phyloP scores from a whole-genome alignment of 306 rosid species.

The Glycine soja region DNA sequence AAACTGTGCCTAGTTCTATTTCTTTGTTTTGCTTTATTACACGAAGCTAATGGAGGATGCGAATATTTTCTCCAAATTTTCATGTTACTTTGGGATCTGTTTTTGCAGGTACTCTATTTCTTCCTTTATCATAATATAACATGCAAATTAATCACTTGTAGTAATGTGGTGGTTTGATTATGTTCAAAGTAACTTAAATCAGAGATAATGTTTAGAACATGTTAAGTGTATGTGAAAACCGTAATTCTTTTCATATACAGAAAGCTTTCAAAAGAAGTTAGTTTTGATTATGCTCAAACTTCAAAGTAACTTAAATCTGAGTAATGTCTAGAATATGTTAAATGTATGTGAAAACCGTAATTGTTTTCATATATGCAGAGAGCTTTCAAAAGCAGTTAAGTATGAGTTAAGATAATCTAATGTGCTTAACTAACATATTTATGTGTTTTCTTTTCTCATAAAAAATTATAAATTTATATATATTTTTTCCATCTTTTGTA shows the following conservation, averaged over 20 bases:
- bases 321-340: constrained; percentile 17
- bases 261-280: background rate
- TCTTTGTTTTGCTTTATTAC: constrained; percentile 2
- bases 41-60: background rate
- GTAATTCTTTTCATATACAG: background rate
- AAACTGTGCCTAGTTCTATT: background rate
- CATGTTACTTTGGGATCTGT: background rate
- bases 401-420: constrained; percentile 19
- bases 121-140: constrained; percentile 12
- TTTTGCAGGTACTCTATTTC: background rate
- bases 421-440: background rate
- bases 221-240: background rate
- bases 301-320: background rate
- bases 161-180: background rate
- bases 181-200: constrained; percentile 30
- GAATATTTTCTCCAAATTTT: background rate
- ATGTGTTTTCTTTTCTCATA: constrained; percentile 2
- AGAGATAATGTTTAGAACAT: constrained; percentile 22
- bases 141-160: constrained; percentile 12
- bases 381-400: constrained; percentile 9
- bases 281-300: constrained; percentile 3
- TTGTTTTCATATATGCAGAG: background rate
- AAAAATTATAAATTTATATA: background rate
- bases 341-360: constrained; percentile 20
- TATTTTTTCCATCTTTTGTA: background rate